Evolutionary conservation across 2,329 filamentous ascomycete genomes (phyloP).

Genomic region (Colletotrichum phormii): DNA sequence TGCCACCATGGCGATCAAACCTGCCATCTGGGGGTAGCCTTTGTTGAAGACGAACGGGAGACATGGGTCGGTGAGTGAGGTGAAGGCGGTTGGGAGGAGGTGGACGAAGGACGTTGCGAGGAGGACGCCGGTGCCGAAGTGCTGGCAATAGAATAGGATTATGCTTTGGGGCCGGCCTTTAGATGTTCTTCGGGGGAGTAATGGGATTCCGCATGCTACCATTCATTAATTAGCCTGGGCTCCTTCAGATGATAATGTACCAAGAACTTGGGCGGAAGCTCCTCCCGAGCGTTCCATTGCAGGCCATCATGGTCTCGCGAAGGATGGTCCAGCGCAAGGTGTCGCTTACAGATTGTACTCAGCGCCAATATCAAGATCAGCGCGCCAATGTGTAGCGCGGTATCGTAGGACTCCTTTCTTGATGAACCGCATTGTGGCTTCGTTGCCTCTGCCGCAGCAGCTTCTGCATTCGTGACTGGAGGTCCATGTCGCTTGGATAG

Average conservation of each 20-base stretch:
- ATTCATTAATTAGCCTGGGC: conserved; percentile 1
- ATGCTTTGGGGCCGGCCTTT: conserved; percentile 67
- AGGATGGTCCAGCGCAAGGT: too few species aligned
- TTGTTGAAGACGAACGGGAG: conserved; percentile 83
- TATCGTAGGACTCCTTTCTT: conserved; percentile 70
- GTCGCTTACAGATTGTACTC: conserved; percentile 65
- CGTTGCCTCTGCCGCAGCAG: conserved; percentile 46
- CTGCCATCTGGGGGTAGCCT: conserved; percentile 83
- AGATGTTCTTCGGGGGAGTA: conserved; percentile 70
- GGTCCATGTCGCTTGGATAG: conserved; percentile 58
- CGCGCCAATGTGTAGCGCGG: conserved; percentile 74
- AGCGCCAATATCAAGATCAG: conserved; percentile 73
- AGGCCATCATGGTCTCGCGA: neutral
- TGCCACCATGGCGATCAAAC: conserved; percentile 83
- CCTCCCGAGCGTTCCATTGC: neutral
- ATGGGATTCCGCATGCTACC: conserved; percentile 73
- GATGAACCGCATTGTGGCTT: conserved; percentile 65
- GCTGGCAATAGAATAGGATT: conserved; percentile 75
- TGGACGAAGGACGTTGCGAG: conserved; percentile 89
- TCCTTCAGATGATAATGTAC: neutral
- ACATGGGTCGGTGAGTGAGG: conserved; percentile 75
- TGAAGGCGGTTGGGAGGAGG: conserved; percentile 75
- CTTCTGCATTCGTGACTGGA: conserved; percentile 23
- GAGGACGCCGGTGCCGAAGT: conserved; percentile 86
- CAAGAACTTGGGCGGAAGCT: neutral